Evolutionary conservation across 2,329 filamentous ascomycete genomes (phyloP).

Genomic region (Pseudogymnoascus sp.): DNA sequence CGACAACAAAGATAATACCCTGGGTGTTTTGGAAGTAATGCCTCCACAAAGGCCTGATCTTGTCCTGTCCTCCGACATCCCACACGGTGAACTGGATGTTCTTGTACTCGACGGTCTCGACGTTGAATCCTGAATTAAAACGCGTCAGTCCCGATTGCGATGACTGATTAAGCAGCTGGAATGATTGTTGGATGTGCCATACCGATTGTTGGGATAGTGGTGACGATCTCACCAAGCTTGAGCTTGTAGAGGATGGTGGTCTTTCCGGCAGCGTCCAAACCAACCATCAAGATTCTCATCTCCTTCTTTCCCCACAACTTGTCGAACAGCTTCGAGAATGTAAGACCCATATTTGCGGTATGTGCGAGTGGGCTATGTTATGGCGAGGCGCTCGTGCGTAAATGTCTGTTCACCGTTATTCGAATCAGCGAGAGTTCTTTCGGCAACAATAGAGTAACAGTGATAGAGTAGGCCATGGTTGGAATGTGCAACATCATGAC

Average conservation of each 20-base stretch:
- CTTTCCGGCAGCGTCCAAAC: slow-evolving; percentile 98
- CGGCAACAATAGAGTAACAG: slow-evolving; percentile 1
- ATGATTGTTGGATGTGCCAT: slow-evolving; percentile 33
- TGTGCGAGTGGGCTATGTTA: slow-evolving; percentile 26
- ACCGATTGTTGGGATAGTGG: slow-evolving; percentile 98
- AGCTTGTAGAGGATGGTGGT: slow-evolving; percentile 99
- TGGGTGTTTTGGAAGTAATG: slow-evolving; percentile 99
- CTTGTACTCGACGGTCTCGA: slow-evolving; percentile 99
- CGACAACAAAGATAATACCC: slow-evolving; percentile 99
- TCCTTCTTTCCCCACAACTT: slow-evolving; percentile 99
- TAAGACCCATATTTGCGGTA: slow-evolving; percentile 87
- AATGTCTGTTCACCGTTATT: slow-evolving; percentile 13
- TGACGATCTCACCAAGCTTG: slow-evolving; percentile 98
- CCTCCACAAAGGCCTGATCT: slow-evolving; percentile 98
- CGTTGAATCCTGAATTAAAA: slow-evolving; percentile 74
- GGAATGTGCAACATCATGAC: neutral
- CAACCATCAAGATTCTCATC: slow-evolving; percentile 99
- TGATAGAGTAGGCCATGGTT: neutral
- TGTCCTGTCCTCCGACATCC: slow-evolving; percentile 99
- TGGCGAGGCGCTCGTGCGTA: slow-evolving; percentile 31
- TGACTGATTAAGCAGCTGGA: neutral
- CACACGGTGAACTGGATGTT: slow-evolving; percentile 99
- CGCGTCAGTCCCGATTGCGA: neutral
- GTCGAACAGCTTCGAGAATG: slow-evolving; percentile 94
- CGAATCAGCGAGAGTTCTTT: neutral